Percentiles rank a stretch among this genome's conserved stretches.
phyloP scores from a whole-genome alignment of 805 yeast genomes.

The Yarrowia divulgata region DNA sequence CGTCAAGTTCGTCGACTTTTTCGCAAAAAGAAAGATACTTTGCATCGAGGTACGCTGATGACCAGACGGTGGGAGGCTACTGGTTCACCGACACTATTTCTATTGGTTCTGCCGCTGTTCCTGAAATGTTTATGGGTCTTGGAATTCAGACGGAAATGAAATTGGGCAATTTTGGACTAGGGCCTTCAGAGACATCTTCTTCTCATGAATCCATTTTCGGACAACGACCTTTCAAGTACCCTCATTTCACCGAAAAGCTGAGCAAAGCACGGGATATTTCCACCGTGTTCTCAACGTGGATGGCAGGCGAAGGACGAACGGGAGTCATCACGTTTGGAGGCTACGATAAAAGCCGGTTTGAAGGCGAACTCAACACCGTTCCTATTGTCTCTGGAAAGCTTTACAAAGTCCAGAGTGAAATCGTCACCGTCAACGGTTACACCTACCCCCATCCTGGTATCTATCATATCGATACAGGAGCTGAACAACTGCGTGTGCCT shows the following conservation, averaged over 20 bases:
- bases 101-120: too few species aligned
- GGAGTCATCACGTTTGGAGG: slow-evolving; percentile 17
- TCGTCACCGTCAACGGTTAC: background rate
- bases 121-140: too few species aligned
- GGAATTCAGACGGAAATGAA: too few species aligned
- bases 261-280: background rate
- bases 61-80: too few species aligned
- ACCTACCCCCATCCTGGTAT: background rate
- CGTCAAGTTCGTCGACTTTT: too few species aligned
- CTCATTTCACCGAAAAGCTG: background rate
- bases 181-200: too few species aligned
- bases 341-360: background rate
- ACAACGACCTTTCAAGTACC: background rate
- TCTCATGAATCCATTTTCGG: too few species aligned
- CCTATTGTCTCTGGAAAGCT: background rate
- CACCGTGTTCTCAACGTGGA: background rate
- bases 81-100: too few species aligned
- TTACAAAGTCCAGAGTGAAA: background rate
- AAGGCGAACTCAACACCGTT: background rate
- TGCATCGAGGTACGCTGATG: too few species aligned
- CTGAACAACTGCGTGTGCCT: background rate
- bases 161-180: too few species aligned
- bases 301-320: background rate
- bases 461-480: background rate
- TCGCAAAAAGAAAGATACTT: too few species aligned